These are phyloP conservation scores for Cyclostephanos invisitatus DNA, from an alignment of 108 stramenopile species.

Conservation along the genomic window DNA sequence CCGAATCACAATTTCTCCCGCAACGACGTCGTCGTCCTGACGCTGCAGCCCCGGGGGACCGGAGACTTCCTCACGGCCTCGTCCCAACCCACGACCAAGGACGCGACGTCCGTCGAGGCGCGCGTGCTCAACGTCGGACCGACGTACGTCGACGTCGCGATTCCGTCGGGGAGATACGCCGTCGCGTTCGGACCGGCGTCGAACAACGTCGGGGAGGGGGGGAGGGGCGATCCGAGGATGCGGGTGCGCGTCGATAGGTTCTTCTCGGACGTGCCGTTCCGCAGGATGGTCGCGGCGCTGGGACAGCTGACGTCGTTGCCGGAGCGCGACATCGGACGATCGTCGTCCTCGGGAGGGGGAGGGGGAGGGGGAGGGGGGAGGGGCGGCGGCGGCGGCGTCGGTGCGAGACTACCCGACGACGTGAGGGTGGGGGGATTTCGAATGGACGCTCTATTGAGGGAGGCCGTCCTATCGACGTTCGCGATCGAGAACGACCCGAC, in stretches of 20 bases:
- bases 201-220: constrained; percentile 65
- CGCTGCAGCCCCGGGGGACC: constrained; percentile 78
- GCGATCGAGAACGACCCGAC: constrained; percentile 54
- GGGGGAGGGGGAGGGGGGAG: constrained; percentile 1
- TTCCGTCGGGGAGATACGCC: constrained; percentile 68
- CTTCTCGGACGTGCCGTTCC: constrained; percentile 84
- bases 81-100: constrained; percentile 56
- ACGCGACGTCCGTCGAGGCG: constrained; percentile 67
- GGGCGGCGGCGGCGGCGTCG: no score
- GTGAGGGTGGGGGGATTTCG: constrained; percentile 55
- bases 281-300: constrained; percentile 80
- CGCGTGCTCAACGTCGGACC: constrained; percentile 75
- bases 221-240: constrained; percentile 56
- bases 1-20: constrained; percentile 77
- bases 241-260: constrained; percentile 79
- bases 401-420: no score
- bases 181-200: constrained; percentile 78
- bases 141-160: constrained; percentile 76
- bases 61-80: constrained; percentile 73
- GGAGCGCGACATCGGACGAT: constrained; percentile 25
- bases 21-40: constrained; percentile 83
- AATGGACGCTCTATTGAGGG: constrained; percentile 79
- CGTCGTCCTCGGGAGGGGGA: neutral
- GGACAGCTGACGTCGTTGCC: constrained; percentile 67
- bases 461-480: constrained; percentile 72